Evolutionary conservation across 1,139 yeast species (phyloP).

Genomic region (Dujonia santamariae): DNA sequence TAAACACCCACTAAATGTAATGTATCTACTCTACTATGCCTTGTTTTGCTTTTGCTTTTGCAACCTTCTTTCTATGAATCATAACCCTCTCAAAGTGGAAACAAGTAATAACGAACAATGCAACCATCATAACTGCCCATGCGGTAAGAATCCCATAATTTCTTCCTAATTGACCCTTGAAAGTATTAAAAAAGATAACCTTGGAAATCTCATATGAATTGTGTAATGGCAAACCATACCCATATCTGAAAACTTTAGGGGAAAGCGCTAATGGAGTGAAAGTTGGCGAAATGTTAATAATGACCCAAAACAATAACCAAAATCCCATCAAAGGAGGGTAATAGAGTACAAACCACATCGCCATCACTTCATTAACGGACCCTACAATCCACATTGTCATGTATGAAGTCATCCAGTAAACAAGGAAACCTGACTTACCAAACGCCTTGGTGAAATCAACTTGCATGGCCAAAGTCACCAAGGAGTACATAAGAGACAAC

Average conservation of each 20-base stretch:
- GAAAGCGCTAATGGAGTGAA: conserved; percentile 35
- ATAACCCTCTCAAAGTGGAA: conserved; percentile 24
- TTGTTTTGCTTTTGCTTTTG: conserved; percentile 7
- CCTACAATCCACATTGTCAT: conserved; percentile 46
- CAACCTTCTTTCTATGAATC: conserved; percentile 21
- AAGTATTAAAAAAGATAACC: conserved; percentile 34
- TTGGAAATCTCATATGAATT: conserved; percentile 37
- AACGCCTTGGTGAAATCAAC: conserved; percentile 37
- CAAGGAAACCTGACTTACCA: conserved; percentile 42
- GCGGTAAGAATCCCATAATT: conserved; percentile 32
- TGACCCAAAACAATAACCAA: conserved; percentile 43
- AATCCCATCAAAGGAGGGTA: conserved; percentile 42
- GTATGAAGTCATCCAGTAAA: conserved; percentile 43
- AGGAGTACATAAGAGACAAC: conserved; percentile 34
- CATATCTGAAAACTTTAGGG: conserved; percentile 33
- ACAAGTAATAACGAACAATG: conserved; percentile 42
- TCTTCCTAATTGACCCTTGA: conserved; percentile 36
- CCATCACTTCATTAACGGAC: conserved; percentile 36
- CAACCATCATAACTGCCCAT: conserved; percentile 29
- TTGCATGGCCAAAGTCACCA: conserved; percentile 43
- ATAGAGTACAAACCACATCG: conserved; percentile 26
- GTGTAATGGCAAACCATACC: conserved; percentile 39
- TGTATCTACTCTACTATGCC: not conserved
- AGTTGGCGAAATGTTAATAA: conserved; percentile 35
- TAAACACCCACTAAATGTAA: no score